Percentiles rank a stretch among this genome's conserved stretches.
These are phyloP conservation scores for Corymbia maculata DNA, from an alignment of 345 rosid species.

Conservation along the genomic window DNA sequence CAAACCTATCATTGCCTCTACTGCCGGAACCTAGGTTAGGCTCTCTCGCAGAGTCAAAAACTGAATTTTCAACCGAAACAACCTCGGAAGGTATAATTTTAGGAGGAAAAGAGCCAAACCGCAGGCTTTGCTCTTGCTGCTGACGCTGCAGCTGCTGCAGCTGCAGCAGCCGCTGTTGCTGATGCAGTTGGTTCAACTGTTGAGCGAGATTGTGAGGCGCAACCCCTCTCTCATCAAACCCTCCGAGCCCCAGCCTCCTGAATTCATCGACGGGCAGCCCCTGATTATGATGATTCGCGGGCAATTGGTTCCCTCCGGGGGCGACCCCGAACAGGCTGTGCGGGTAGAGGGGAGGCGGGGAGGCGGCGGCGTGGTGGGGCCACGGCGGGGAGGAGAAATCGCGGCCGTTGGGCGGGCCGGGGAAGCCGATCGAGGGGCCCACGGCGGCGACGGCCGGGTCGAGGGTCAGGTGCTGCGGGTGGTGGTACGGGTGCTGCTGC, in stretches of 20 bases:
- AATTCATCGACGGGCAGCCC: slow-evolving; percentile 37
- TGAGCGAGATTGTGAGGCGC: slow-evolving; percentile 22
- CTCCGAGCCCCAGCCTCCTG: slow-evolving; percentile 37
- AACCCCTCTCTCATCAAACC: neutral
- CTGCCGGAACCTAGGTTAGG: slow-evolving; percentile 7
- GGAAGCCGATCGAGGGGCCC: slow-evolving; percentile 39
- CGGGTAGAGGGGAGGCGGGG: slow-evolving; percentile 31
- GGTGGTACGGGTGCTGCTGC: slow-evolving; percentile 4
- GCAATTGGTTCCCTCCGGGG: neutral
- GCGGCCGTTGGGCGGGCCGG: slow-evolving; percentile 33
- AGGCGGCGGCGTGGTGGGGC: slow-evolving; percentile 22
- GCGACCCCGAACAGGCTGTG: slow-evolving; percentile 8
- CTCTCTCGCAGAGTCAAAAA: slow-evolving; percentile 9
- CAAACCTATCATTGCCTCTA: slow-evolving; percentile 10
- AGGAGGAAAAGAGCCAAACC: slow-evolving; percentile 53
- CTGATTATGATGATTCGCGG: slow-evolving; percentile 9
- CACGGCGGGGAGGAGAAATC: slow-evolving; percentile 22
- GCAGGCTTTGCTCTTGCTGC: slow-evolving; percentile 19
- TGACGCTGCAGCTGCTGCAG: neutral
- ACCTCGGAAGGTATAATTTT: slow-evolving; percentile 26
- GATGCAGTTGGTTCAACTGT: slow-evolving; percentile 12
- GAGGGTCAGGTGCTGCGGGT: slow-evolving; percentile 13
- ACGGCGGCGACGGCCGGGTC: slow-evolving; percentile 91
- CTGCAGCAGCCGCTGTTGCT: neutral
- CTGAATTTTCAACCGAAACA: slow-evolving; percentile 14